Conservation (phyloP, 2,329 filamentous ascomycete species). For the Aspergillus brunneoviolaceus region DNA sequence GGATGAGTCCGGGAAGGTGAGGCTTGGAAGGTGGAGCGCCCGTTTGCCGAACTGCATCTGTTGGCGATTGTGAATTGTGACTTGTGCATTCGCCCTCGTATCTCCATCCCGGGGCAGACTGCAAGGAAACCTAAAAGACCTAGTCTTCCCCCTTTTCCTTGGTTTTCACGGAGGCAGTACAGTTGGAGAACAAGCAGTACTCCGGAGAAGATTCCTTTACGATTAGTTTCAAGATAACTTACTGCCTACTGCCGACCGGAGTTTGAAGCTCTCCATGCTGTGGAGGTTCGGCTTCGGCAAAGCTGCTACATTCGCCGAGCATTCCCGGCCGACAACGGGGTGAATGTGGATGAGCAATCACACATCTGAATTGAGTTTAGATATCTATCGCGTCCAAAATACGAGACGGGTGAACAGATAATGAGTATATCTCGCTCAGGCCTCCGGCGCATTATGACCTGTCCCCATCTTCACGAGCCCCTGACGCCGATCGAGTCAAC, state of each 20-base stretch:
- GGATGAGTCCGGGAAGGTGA: background rate
- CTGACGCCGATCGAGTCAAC: background rate
- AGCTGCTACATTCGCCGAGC: background rate
- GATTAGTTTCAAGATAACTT: no score
- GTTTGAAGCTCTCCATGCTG: no score
- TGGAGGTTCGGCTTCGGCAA: background rate
- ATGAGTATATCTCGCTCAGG: background rate
- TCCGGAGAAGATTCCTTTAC: no score
- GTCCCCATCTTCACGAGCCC: background rate
- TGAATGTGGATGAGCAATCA: no score
- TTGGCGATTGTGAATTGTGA: background rate
- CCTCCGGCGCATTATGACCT: background rate
- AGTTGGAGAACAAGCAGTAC: no score
- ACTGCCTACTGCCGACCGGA: no score
- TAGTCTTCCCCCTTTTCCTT: background rate
- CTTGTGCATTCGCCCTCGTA: background rate
- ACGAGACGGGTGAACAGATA: background rate
- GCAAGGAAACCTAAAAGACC: background rate
- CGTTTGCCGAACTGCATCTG: background rate
- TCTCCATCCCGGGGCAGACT: background rate
- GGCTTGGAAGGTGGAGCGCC: background rate
- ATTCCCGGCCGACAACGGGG: no score
- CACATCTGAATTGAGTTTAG: background rate
- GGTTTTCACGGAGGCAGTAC: background rate
- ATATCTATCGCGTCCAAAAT: background rate